Evolutionary conservation across 768 basidiomycete species (phyloP).

Genomic region (Agaricus sinodeliciosus): DNA sequence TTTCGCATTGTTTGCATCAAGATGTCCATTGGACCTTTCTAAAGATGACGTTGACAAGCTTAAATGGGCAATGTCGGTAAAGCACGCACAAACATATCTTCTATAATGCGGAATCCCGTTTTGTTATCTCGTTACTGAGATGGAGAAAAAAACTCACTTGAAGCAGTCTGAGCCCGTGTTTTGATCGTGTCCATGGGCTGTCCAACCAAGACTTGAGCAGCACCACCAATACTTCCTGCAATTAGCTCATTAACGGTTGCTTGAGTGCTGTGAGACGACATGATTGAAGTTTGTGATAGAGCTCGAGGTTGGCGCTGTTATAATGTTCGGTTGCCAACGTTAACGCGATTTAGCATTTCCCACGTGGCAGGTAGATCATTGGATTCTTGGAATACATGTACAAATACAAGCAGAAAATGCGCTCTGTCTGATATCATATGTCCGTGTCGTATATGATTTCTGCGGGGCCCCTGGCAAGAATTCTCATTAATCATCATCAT

Average conservation of each 20-base stretch:
- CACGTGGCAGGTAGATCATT: not conserved
- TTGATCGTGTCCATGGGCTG: constrained; percentile 88
- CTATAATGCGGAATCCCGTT: constrained; percentile 28
- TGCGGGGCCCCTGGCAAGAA: constrained; percentile 24
- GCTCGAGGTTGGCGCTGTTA: not conserved
- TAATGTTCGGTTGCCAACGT: constrained; percentile 12
- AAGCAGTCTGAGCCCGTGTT: constrained; percentile 82
- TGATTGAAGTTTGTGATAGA: not conserved
- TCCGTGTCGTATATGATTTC: constrained; percentile 27
- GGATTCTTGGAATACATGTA: not conserved
- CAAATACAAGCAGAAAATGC: not conserved
- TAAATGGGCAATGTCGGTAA: not conserved
- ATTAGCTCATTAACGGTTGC: constrained; percentile 75
- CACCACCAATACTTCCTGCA: constrained; percentile 88
- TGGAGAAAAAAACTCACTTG: constrained; percentile 43
- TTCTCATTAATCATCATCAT: not conserved
- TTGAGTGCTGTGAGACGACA: constrained; percentile 23
- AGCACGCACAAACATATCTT: constrained; percentile 79
- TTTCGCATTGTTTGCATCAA: constrained; percentile 70
- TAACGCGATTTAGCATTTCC: constrained; percentile 18
- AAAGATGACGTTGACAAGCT: not conserved
- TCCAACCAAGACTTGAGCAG: constrained; percentile 91
- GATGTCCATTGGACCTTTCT: constrained; percentile 96
- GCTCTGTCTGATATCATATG: not conserved
- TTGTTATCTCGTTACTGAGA: constrained; percentile 2